Evolutionary conservation across 805 yeast species (phyloP), one percentile per base, ranked within the genome.

Genomic region (Lipomyces yamanashiensis): DNA sequence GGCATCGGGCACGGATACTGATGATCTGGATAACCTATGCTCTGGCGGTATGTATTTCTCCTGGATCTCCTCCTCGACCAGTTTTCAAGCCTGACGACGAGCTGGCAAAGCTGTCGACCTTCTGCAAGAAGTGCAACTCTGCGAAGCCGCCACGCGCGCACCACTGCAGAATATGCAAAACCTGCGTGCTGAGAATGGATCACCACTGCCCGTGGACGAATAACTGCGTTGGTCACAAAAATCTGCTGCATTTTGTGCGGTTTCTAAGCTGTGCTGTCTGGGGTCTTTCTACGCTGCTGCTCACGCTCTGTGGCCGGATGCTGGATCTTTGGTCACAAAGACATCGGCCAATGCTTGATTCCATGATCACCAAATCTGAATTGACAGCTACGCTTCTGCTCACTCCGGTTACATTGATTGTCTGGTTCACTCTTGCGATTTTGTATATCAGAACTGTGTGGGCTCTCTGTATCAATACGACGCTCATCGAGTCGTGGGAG

Each of bases 181-280:
- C 66, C 47, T 92, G 97, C 75, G 87, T 92, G n/a, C 74, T 92
- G 62, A 83, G 84, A 72, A 92, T 92, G 97, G 98, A 92, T 74
- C 98, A 92, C 74, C 97, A 92, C 76, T 87, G 88, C 73, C 97
- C 97, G 0, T 92, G 97, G 97, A 90, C 96, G 0, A 83, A 85
- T 74, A 92, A 90, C 73, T 92, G 97, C 73, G 93, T 92, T 21
- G 98, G 98, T 0, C 85, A 85, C 72, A 74, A 75, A 0, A 92
- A 92, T 72, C 79, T 85, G 74, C 90, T 96, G 0, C 92, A 90
- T 73, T 92, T 92, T 73, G 71, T 89, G 66, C 78, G 97, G 59
- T 92, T 92, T 72, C 71, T 92, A 41, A 70, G 81, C 10, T 87
- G 92, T 89, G 87, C 89, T 12, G 63, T 67, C 7, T 68, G 71